Conservation (phyloP, 140 eudicot species). For the Artemisia princeps region DNA sequence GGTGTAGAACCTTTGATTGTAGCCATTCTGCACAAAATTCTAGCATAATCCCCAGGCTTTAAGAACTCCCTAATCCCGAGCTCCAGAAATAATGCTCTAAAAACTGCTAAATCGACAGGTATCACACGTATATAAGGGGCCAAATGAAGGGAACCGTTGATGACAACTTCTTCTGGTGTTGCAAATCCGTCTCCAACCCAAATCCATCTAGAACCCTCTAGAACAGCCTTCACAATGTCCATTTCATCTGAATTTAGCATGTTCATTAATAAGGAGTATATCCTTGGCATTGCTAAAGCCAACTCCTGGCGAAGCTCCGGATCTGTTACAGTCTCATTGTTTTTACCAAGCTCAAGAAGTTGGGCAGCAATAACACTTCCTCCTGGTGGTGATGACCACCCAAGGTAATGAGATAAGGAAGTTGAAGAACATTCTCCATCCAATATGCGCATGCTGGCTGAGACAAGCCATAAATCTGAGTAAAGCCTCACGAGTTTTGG, state of each 20-base stretch:
- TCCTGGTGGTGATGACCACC: constrained; percentile 90
- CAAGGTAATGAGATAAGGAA: constrained; percentile 66
- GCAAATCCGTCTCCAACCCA: constrained; percentile 99
- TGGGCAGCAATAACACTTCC: constrained; percentile 98
- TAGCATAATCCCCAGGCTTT: constrained; percentile 65
- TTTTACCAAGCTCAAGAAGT: constrained; percentile 94
- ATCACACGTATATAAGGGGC: constrained; percentile 96
- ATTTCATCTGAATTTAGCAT: constrained; percentile 78
- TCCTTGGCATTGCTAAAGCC: constrained; percentile 88
- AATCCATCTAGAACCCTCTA: constrained; percentile 94
- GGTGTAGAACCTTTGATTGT: constrained; percentile 56
- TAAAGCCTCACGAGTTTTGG: constrained; percentile 81
- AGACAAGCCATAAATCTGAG: constrained; percentile 88
- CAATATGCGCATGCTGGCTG: constrained; percentile 95
- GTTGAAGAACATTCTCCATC: constrained; percentile 93
- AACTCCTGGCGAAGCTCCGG: constrained; percentile 75
- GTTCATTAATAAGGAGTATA: constrained; percentile 60
- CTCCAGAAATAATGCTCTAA: constrained; percentile 73
- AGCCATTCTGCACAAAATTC: constrained; percentile 78
- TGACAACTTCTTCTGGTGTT: constrained; percentile 89
- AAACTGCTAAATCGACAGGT: constrained; percentile 95
- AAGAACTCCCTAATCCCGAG: constrained; percentile 74
- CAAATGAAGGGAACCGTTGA: constrained; percentile 85
- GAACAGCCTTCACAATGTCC: constrained; percentile 90
- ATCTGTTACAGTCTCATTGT: constrained; percentile 76